Conservation (phyloP, 768 basidiomycete species). For the Suillus placidus region DNA sequence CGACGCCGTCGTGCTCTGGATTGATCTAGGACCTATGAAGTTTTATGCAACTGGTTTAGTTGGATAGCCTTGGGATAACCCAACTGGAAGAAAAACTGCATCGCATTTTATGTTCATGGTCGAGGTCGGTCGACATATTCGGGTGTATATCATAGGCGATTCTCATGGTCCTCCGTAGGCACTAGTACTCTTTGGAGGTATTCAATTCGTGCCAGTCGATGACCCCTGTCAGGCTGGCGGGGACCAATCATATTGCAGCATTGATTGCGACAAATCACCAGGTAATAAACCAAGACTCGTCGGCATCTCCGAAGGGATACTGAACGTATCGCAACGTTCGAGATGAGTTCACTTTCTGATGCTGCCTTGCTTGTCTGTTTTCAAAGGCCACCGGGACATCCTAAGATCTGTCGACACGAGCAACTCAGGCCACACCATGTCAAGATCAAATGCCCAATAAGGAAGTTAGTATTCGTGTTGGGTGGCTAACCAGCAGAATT, state of each 20-base stretch:
- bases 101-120: neutral
- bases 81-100: neutral
- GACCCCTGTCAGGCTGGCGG: neutral
- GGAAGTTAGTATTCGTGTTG: constrained; percentile 20
- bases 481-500: constrained; percentile 31
- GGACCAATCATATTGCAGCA: constrained; percentile 1
- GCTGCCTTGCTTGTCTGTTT: neutral
- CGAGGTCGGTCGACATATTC: neutral
- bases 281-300: neutral
- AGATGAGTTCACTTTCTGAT: neutral
- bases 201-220: neutral
- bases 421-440: neutral
- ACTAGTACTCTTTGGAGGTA: neutral
- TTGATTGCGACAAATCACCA: neutral
- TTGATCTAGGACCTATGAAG: neutral
- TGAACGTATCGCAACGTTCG: neutral
- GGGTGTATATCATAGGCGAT: neutral
- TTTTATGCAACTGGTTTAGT: neutral
- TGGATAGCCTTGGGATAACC: neutral
- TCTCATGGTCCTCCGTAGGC: neutral
- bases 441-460: constrained; percentile 4
- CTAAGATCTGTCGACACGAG: neutral
- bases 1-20: neutral
- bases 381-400: neutral
- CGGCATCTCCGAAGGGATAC: neutral